Conservation (phyloP, 1,139 yeast genomes). For the Protomyces lactucae-debilis region DNA sequence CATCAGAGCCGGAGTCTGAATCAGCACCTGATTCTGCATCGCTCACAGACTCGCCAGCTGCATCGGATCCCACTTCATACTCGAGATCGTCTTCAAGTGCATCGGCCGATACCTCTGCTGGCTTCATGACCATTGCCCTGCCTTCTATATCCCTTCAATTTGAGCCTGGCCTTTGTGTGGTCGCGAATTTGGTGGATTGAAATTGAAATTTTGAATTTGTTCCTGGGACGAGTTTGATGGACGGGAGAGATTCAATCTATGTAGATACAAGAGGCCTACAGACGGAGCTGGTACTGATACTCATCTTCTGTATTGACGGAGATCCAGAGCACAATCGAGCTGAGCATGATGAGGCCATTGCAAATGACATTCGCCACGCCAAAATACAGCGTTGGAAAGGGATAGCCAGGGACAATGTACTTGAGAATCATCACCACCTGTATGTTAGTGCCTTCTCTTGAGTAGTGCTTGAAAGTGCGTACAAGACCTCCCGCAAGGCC, state of each 20-base stretch:
- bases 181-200: too few species aligned
- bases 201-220: too few species aligned
- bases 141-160: too few species aligned
- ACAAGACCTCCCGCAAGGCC: conserved; percentile 91
- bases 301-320: conserved; percentile 28
- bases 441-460: neutral
- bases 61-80: conserved; percentile 20
- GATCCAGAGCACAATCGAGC: conserved; percentile 26
- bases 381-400: conserved; percentile 88
- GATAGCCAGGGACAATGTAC: conserved; percentile 70
- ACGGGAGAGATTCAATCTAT: neutral
- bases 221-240: too few species aligned
- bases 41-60: conserved; percentile 1
- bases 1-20: neutral
- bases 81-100: conserved; percentile 20
- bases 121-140: neutral
- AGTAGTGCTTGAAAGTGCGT: neutral
- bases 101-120: conserved; percentile 13
- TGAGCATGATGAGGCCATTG: conserved; percentile 69
- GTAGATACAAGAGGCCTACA: neutral
- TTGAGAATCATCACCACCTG: conserved; percentile 65
- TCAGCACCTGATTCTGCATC: conserved; percentile 3
- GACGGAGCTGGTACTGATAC: conserved; percentile 26
- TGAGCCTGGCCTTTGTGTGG: too few species aligned
- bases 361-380: conserved; percentile 84